A percentile compares a stretch with the other conserved stretches of the same genome.
Evolutionary conservation across 2,329 filamentous ascomycete genomes (phyloP).

Genomic region (Aspergillus brunneoviolaceus): DNA sequence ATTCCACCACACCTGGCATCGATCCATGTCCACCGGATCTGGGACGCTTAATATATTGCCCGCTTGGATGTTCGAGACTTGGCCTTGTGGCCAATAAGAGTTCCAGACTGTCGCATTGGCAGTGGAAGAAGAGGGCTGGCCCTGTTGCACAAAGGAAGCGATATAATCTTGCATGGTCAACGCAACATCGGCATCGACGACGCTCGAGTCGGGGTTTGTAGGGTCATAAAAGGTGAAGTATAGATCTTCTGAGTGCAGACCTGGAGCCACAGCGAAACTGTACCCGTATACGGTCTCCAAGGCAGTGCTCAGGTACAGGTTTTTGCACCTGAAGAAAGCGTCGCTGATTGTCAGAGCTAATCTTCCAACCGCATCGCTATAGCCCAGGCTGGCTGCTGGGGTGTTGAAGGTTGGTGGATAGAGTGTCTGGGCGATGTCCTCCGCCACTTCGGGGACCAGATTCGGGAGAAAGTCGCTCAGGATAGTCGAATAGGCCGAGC

Average conservation of each 20-base stretch:
- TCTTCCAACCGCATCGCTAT: conserved; percentile 47
- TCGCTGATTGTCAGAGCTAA: conserved; percentile 46
- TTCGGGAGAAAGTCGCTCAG: conserved; percentile 27
- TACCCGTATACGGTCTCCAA: conserved; percentile 55
- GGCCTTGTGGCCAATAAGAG: not conserved
- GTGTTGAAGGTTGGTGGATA: conserved; percentile 52
- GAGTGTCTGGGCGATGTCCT: conserved; percentile 49
- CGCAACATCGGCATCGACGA: not conserved
- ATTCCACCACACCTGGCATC: conserved; percentile 4
- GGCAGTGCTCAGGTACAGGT: conserved; percentile 52
- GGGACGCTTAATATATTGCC: not conserved
- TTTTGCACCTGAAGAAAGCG: conserved; percentile 52
- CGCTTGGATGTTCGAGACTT: not conserved
- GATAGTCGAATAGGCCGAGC: conserved; percentile 25
- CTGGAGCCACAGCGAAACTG: conserved; percentile 54
- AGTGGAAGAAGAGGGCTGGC: not conserved
- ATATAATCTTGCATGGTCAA: conserved; percentile 3
- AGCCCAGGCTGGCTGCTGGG: conserved; percentile 43
- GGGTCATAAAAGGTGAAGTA: conserved; percentile 52
- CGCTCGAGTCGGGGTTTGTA: not conserved
- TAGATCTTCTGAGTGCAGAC: conserved; percentile 54
- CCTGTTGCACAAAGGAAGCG: not conserved
- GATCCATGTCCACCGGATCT: not conserved
- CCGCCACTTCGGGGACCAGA: conserved; percentile 28
- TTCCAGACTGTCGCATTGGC: not conserved